Evolutionary conservation across 148 eudicot species (phyloP).

Genomic region (Suaeda aralocaspica): DNA sequence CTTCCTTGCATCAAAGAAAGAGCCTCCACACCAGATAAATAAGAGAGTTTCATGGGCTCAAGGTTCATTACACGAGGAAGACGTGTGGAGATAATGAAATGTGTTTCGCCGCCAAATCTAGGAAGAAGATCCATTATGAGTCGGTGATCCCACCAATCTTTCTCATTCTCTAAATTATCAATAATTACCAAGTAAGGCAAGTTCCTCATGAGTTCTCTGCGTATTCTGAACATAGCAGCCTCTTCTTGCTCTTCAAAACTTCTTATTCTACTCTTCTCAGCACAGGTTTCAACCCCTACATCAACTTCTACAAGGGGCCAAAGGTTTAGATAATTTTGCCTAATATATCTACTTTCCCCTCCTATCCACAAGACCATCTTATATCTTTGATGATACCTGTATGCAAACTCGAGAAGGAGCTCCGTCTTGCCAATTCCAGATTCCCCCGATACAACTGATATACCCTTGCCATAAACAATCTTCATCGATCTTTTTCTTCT

Average conservation of each 20-base stretch:
- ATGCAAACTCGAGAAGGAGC: constrained; percentile 88
- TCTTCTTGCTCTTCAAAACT: constrained; percentile 97
- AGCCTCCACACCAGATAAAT: constrained; percentile 91
- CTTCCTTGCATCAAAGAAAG: constrained; percentile 82
- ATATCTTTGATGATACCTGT: constrained; percentile 80
- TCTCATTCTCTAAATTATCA: constrained; percentile 88
- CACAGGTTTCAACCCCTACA: constrained; percentile 61
- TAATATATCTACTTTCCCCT: constrained; percentile 89
- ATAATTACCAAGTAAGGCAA: constrained; percentile 81
- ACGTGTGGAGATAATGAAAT: constrained; percentile 82
- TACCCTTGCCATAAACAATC: constrained; percentile 80
- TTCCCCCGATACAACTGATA: constrained; percentile 83
- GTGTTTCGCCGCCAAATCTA: constrained; percentile 92
- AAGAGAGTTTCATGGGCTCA: constrained; percentile 83
- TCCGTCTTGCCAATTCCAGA: constrained; percentile 96
- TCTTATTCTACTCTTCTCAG: constrained; percentile 61
- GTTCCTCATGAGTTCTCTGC: constrained; percentile 87
- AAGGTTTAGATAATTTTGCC: constrained; percentile 82
- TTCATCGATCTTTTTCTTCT: constrained; percentile 56
- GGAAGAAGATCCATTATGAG: constrained; percentile 94
- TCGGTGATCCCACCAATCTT: constrained; percentile 97
- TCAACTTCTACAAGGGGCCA: constrained; percentile 85
- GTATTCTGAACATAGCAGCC: constrained; percentile 69
- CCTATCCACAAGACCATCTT: constrained; percentile 96
- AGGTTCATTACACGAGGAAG: constrained; percentile 73